Conservation (phyloP, 495 filamentous ascomycete genomes). For the Podospora pseudocomata region DNA sequence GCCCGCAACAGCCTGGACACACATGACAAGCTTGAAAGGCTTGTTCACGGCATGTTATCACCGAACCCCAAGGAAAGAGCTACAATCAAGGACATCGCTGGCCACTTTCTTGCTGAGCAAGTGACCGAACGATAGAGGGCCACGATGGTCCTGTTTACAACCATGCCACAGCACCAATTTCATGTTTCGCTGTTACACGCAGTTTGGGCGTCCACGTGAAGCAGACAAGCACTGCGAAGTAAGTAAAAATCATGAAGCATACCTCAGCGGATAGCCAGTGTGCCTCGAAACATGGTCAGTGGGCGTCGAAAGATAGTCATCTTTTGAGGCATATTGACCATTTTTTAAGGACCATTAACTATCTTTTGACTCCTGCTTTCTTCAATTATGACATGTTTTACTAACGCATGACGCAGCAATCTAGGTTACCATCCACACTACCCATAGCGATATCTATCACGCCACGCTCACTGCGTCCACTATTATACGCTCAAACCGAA, state of each 20-base stretch:
- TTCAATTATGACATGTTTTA: no score
- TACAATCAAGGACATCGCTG: slow-evolving; percentile 40
- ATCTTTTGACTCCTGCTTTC: no score
- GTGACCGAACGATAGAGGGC: slow-evolving; percentile 19
- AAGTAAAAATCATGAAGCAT: no score
- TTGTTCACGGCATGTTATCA: slow-evolving; percentile 45
- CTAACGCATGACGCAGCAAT: background rate
- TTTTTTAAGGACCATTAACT: background rate
- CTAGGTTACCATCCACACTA: background rate
- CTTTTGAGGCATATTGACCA: background rate
- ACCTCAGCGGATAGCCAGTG: no score
- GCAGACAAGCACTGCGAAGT: background rate
- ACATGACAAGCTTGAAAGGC: slow-evolving; percentile 39
- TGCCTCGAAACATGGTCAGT: no score
- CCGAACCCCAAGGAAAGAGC: slow-evolving; percentile 43
- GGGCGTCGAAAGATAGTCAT: no score
- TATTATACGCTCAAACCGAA: slow-evolving; percentile 26
- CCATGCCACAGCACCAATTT: background rate
- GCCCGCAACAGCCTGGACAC: slow-evolving; percentile 35
- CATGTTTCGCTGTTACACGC: background rate
- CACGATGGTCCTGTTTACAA: background rate
- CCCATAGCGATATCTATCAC: background rate
- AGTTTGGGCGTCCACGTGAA: background rate
- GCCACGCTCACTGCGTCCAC: background rate
- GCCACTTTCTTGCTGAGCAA: slow-evolving; percentile 35